phyloP scores from a whole-genome alignment of 2,329 filamentous ascomycete genomes.

The Neurospora sp. region DNA sequence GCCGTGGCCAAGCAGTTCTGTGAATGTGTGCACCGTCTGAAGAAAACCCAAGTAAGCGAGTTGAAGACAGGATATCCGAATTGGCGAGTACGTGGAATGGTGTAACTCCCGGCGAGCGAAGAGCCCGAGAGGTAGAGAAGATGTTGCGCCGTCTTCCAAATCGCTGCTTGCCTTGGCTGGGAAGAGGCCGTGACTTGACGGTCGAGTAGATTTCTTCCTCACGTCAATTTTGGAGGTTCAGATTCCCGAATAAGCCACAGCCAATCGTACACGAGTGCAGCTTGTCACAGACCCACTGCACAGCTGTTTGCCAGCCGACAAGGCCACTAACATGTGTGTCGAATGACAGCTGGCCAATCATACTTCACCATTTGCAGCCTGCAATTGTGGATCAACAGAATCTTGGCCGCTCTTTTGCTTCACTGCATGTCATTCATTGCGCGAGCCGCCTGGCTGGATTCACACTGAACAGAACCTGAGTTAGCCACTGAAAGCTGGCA shows the following conservation, averaged over 20 bases:
- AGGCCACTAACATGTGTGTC: not conserved
- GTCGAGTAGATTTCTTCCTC: conserved; percentile 19
- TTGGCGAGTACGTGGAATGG: not conserved
- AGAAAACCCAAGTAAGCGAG: not conserved
- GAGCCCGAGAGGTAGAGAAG: not conserved
- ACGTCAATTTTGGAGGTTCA: conserved; percentile 19
- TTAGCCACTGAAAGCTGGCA: not conserved
- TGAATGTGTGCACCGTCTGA: not conserved
- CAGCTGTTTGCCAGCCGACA: conserved; percentile 13
- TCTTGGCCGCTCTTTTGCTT: not conserved
- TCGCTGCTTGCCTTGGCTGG: not conserved
- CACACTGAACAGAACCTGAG: not conserved
- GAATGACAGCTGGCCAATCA: not conserved
- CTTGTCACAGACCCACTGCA: conserved; percentile 8
- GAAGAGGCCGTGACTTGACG: not conserved
- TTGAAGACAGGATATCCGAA: not conserved
- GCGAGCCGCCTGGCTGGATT: not conserved
- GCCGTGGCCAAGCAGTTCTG: not conserved
- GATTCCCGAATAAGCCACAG: conserved; percentile 17
- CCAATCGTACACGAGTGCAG: conserved; percentile 5
- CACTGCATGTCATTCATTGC: not conserved
- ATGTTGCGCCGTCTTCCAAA: not conserved
- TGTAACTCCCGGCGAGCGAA: not conserved
- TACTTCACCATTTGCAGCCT: not conserved
- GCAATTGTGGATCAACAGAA: not conserved